phyloP scores from a whole-genome alignment of 2,329 filamentous ascomycete species.

The Alternaria conjuncta region DNA sequence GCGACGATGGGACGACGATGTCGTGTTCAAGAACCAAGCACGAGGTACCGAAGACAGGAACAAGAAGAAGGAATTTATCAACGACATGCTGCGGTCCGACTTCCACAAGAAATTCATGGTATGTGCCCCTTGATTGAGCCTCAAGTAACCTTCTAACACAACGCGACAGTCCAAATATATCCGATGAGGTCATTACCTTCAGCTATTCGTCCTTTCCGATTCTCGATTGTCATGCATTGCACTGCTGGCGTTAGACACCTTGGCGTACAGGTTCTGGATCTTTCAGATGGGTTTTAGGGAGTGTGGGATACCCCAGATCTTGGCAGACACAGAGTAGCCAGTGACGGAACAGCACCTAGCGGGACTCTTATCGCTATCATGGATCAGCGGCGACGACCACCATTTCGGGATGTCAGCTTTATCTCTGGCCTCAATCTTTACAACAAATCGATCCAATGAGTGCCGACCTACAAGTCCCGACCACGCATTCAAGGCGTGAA shows the following conservation, averaged over 20 bases:
- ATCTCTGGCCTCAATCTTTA: constrained; percentile 25
- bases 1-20: constrained; percentile 95
- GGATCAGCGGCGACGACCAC: constrained; percentile 36
- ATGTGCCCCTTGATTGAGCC: constrained; percentile 28
- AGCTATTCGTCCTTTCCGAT: not conserved
- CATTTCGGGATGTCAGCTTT: constrained; percentile 25
- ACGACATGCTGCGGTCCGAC: constrained; percentile 90
- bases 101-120: constrained; percentile 98
- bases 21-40: constrained; percentile 99
- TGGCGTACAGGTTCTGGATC: constrained; percentile 20
- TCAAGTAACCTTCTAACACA: constrained; percentile 15
- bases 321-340: constrained; percentile 20
- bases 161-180: constrained; percentile 44
- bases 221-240: constrained; percentile 10
- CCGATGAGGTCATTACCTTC: constrained; percentile 36
- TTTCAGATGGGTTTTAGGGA: constrained; percentile 16
- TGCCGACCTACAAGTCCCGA: not conserved
- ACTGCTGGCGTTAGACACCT: constrained; percentile 31
- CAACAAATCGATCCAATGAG: constrained; percentile 18
- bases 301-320: constrained; percentile 36
- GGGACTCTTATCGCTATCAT: constrained; percentile 46
- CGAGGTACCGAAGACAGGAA: constrained; percentile 90
- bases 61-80: constrained; percentile 96
- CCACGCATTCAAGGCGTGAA: not conserved
- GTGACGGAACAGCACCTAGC: constrained; percentile 35